Evolutionary conservation across 2,329 filamentous ascomycete genomes (phyloP), one percentile per base, ranked within the genome.

Genomic region (Boeremia lycopersici): DNA sequence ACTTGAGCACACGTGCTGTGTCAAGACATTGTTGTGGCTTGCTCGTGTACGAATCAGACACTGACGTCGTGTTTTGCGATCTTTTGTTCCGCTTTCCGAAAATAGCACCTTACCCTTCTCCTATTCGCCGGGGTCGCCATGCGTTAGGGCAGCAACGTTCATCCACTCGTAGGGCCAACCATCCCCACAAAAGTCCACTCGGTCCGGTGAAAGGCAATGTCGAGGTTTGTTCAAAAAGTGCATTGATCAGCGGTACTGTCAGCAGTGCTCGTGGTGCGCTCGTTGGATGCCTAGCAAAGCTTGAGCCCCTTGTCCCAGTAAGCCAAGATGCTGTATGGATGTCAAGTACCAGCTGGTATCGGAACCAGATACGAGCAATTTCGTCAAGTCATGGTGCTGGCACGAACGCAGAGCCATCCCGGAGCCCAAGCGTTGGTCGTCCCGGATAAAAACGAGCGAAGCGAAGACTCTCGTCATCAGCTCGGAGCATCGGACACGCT

Each of bases 211-310:
- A 42, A 29, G 40, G 31, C 17, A 6, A n/a, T 43, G 31, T 39
- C 38, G 26, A 34, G 13, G 38, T n/a, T 11, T 30, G n/a, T 13
- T 8, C 11, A 19, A 26, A 8, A 6, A 48, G 33, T 7, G 38
- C 23, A 17, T 42, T 43, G 31, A 23, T 8, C 33, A n/a, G 40
- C 15, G 45, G 31, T 29, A 23, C 40, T 34, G 12, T 25, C 26
- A 15, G 19, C 4, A 23, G 25, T 15, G 11, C 23, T 33, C 3
- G 25, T 34, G 17, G 39, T 40, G 36, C 36, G 28, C 31, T 38
- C 44, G 33, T 17, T 11, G 25, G 17, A 50, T 12, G 52, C 52
- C 46, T 55, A 50, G 31, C 41, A 25, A 47, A 55, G 46, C 46
- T 50, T 42, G 19, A 25, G 23, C 15, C 28, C 34, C 34, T 44